Evolutionary conservation across 2,329 filamentous ascomycete species (phyloP).

Genomic region (Aureobasidium uvarum): DNA sequence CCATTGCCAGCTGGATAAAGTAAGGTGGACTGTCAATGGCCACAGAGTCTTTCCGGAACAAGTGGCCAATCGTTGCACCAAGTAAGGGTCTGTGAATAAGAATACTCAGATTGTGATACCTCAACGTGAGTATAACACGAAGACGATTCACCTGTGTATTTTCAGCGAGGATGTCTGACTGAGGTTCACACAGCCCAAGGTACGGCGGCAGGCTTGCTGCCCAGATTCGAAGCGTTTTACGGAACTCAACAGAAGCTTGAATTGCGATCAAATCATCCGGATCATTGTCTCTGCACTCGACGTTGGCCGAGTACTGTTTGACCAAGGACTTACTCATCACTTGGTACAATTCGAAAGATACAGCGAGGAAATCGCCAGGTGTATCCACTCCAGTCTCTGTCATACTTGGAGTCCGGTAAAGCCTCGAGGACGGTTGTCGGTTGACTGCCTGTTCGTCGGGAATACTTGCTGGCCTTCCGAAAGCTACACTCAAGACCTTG

Average conservation of each 20-base stretch:
- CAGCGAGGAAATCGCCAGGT: neutral
- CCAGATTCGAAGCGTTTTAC: slow-evolving; percentile 30
- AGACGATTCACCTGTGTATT: slow-evolving; percentile 37
- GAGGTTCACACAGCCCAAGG: slow-evolving; percentile 14
- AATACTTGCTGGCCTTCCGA: slow-evolving; percentile 51
- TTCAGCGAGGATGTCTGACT: neutral
- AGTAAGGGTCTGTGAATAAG: slow-evolving; percentile 46
- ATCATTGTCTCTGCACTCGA: slow-evolving; percentile 35
- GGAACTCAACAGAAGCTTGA: slow-evolving; percentile 35
- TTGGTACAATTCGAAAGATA: slow-evolving; percentile 7
- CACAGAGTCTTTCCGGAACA: neutral
- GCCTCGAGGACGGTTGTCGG: neutral
- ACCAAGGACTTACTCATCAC: slow-evolving; percentile 3
- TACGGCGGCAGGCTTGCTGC: neutral
- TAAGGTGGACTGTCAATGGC: slow-evolving; percentile 26
- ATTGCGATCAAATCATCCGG: slow-evolving; percentile 43
- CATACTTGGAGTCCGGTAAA: neutral
- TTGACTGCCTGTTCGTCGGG: slow-evolving; percentile 38
- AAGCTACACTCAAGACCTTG: slow-evolving; percentile 51
- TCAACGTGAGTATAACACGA: slow-evolving; percentile 45
- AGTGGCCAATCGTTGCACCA: slow-evolving; percentile 40
- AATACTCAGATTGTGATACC: slow-evolving; percentile 46
- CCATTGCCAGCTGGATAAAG: slow-evolving; percentile 34
- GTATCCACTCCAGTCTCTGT: neutral
- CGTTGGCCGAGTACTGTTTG: slow-evolving; percentile 39